Evolutionary conservation across 495 filamentous ascomycete genomes (phyloP).

Genomic region (Penicillium roqueforti): DNA sequence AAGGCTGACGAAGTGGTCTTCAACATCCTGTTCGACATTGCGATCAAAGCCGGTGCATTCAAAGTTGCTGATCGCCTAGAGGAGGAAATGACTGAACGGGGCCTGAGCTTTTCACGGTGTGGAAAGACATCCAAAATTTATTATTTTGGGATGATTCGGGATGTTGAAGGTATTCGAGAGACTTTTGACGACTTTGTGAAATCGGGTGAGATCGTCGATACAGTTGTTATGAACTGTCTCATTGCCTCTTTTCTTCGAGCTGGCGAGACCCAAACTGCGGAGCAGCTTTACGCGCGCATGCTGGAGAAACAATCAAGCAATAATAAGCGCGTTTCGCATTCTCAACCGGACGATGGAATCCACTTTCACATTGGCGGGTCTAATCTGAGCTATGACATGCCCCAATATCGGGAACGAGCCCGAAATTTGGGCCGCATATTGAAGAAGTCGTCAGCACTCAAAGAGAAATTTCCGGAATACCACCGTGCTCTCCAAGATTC

Average conservation of each 20-base stretch:
- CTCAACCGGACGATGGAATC: not conserved
- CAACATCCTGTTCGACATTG: constrained; percentile 86
- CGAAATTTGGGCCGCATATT: constrained; percentile 36
- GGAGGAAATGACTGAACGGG: constrained; percentile 69
- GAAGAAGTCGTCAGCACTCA: constrained; percentile 29
- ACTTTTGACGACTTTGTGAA: constrained; percentile 74
- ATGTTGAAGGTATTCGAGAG: constrained; percentile 62
- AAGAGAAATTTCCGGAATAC: constrained; percentile 26
- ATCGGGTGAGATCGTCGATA: constrained; percentile 83
- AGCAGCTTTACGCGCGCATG: constrained; percentile 79
- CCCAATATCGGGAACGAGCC: constrained; percentile 29
- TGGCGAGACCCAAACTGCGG: constrained; percentile 66
- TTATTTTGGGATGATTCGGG: constrained; percentile 66
- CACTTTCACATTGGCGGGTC: not conserved
- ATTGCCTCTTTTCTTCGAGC: constrained; percentile 71
- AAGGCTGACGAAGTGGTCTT: constrained; percentile 69
- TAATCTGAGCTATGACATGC: constrained; percentile 5
- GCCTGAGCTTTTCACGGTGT: constrained; percentile 61
- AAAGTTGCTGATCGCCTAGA: constrained; percentile 77
- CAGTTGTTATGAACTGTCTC: constrained; percentile 77
- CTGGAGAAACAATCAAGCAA: constrained; percentile 39
- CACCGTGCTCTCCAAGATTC: constrained; percentile 38
- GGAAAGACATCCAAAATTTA: constrained; percentile 78
- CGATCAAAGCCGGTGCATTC: constrained; percentile 78
- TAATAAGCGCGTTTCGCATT: not conserved